A percentile compares a stretch with the other conserved stretches of the same genome.
These are phyloP conservation scores for Aethionema arabicum DNA, from an alignment of 345 rosid species.

Conservation along the genomic window DNA sequence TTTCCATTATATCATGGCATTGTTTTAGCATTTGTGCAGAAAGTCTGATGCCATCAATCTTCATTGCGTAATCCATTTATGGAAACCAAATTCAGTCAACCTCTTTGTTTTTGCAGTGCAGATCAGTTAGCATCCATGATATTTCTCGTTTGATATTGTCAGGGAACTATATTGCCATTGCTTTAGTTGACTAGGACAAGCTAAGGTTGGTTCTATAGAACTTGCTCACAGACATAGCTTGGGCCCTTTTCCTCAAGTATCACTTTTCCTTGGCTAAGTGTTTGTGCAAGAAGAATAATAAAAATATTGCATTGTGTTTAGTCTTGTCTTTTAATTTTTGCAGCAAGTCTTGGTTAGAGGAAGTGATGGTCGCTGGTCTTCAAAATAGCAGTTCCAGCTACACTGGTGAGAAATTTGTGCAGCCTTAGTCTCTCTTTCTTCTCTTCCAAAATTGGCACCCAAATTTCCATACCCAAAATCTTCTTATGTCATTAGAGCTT, in stretches of 20 bases:
- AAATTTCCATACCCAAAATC: background rate
- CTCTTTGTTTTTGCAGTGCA: slow-evolving; percentile 69
- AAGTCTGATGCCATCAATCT: slow-evolving; percentile 18
- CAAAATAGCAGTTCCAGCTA: slow-evolving; percentile 47
- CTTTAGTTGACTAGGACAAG: slow-evolving; percentile 86
- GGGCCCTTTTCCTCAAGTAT: background rate
- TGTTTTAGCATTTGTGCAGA: slow-evolving; percentile 5
- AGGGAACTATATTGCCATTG: slow-evolving; percentile 81
- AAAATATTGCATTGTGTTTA: slow-evolving; percentile 14
- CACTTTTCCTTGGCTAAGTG: background rate
- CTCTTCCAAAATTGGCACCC: slow-evolving; percentile 13
- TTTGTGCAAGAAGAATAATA: slow-evolving; percentile 8
- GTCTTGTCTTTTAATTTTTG: slow-evolving; percentile 19
- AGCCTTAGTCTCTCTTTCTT: slow-evolving; percentile 14
- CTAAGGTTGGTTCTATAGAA: slow-evolving; percentile 51
- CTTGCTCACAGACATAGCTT: slow-evolving; percentile 1
- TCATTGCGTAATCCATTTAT: slow-evolving; percentile 1
- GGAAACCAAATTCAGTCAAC: slow-evolving; percentile 36
- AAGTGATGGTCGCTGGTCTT: slow-evolving; percentile 54
- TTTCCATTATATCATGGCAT: background rate
- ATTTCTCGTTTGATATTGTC: slow-evolving; percentile 69
- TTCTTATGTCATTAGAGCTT: background rate
- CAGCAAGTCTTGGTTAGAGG: slow-evolving; percentile 70
- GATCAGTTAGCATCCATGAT: slow-evolving; percentile 68
- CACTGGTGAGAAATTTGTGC: slow-evolving; percentile 54